These are phyloP conservation scores for Rhynchospora tenuis DNA, from an alignment of 176 grass and related monocot genomes.

Conservation along the genomic window DNA sequence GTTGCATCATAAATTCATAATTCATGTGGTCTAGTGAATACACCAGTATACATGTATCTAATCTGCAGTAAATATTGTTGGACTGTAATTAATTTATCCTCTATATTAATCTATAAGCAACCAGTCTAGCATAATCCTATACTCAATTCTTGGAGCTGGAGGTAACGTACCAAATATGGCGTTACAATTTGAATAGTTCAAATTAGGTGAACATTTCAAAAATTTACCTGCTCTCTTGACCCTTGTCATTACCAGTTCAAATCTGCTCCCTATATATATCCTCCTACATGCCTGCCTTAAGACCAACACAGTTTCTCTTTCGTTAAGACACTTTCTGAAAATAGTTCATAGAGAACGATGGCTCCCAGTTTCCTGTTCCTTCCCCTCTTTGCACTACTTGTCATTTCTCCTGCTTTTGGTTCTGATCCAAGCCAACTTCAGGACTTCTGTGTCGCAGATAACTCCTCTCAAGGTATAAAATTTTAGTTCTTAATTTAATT, in stretches of 20 bases:
- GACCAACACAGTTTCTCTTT: background rate
- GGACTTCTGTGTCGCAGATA: conserved; percentile 29
- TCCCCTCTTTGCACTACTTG: conserved; percentile 13
- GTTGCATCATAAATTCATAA: too few relatives aligned
- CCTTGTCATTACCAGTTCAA: conserved; percentile 3
- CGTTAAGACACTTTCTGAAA: background rate
- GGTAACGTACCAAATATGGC: too few relatives aligned
- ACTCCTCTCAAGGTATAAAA: conserved; percentile 16
- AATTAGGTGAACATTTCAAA: background rate
- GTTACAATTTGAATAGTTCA: background rate
- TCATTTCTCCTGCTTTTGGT: background rate
- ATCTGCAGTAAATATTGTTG: too few relatives aligned
- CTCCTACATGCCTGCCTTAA: too few relatives aligned
- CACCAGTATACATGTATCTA: too few relatives aligned
- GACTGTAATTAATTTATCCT: too few relatives aligned
- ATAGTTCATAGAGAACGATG: background rate
- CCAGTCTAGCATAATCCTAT: too few relatives aligned
- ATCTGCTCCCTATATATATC: background rate
- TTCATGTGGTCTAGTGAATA: too few relatives aligned
- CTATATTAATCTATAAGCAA: too few relatives aligned
- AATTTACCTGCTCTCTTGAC: conserved; percentile 6
- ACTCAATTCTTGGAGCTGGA: too few relatives aligned
- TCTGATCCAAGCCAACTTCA: conserved; percentile 24
- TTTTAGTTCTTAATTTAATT: background rate
- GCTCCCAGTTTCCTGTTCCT: background rate